A percentile compares a stretch with the other conserved stretches of the same genome.
phyloP scores from a whole-genome alignment of 2,329 filamentous ascomycete species.

The Fusarium sp. region DNA sequence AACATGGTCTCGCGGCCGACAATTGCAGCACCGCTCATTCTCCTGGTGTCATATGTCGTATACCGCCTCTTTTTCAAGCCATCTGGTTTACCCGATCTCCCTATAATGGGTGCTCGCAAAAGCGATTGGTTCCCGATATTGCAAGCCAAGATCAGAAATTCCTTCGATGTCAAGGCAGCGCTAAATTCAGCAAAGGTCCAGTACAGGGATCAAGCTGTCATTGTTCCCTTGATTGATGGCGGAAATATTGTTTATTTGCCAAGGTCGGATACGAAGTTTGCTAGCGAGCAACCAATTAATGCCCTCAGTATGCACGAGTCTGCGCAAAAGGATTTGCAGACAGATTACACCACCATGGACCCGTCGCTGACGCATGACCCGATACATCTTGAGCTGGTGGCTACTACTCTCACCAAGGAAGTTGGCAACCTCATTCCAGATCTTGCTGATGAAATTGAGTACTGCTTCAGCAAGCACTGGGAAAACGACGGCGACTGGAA shows the following conservation, averaged over 20 bases:
- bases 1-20: constrained; percentile 1
- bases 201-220: constrained; percentile 1
- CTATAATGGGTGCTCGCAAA: background rate
- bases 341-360: constrained; percentile 14
- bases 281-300: constrained; percentile 12
- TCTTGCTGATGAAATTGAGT: constrained; percentile 4
- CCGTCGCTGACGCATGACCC: constrained; percentile 17
- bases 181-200: constrained; percentile 5
- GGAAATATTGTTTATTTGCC: constrained; percentile 5
- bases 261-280: constrained; percentile 17
- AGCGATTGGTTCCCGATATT: constrained; percentile 20
- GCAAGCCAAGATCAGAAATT: constrained; percentile 13
- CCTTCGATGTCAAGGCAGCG: background rate
- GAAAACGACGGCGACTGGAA: background rate
- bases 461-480: constrained; percentile 5
- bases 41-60: background rate
- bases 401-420: constrained; percentile 7
- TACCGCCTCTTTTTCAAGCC: constrained; percentile 10
- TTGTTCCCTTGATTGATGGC: constrained; percentile 4
- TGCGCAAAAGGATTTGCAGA: constrained; percentile 5
- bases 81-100: constrained; percentile 1
- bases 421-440: constrained; percentile 16
- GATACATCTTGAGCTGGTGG: constrained; percentile 7
- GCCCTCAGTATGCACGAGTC: constrained; percentile 19
- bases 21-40: background rate